Evolutionary conservation across 2,329 filamentous ascomycete genomes (phyloP).

Genomic region (Colletotrichum eremochloae): DNA sequence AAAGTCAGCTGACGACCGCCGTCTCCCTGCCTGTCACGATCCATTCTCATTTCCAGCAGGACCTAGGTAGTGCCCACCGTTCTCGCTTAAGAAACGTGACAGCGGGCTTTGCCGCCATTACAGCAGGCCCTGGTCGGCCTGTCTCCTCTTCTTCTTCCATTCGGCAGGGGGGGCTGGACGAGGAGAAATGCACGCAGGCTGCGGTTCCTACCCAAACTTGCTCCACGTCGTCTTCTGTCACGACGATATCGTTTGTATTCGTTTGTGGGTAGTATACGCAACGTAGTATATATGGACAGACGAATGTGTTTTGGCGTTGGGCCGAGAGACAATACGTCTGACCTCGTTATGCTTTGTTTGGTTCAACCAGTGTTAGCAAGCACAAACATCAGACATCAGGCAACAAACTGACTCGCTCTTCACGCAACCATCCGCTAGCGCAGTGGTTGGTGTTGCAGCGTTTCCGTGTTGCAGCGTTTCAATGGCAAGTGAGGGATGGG

Average conservation of each 20-base stretch:
- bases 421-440: conserved; percentile 14
- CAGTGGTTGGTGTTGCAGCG: conserved; percentile 20
- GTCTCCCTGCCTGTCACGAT: conserved; percentile 23
- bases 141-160: neutral
- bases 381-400: neutral
- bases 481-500: conserved; percentile 5
- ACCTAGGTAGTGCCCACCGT: conserved; percentile 17
- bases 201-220: neutral
- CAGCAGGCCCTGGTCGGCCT: conserved; percentile 11
- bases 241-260: neutral
- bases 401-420: conserved; percentile 27
- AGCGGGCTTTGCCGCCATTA: conserved; percentile 39
- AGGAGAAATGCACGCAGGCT: neutral
- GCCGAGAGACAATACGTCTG: neutral
- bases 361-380: conserved; percentile 9
- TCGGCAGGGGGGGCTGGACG: neutral
- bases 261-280: no score
- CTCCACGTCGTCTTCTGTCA: neutral
- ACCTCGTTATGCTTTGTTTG: neutral
- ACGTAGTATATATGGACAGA: neutral
- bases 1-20: conserved; percentile 15
- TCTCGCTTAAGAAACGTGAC: conserved; percentile 23
- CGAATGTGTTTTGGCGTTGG: neutral
- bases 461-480: conserved; percentile 33
- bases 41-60: conserved; percentile 37